Base-by-base conservation (phyloP, 371 early-diverging fungal genomes). In the Circinella umbellata region DNA sequence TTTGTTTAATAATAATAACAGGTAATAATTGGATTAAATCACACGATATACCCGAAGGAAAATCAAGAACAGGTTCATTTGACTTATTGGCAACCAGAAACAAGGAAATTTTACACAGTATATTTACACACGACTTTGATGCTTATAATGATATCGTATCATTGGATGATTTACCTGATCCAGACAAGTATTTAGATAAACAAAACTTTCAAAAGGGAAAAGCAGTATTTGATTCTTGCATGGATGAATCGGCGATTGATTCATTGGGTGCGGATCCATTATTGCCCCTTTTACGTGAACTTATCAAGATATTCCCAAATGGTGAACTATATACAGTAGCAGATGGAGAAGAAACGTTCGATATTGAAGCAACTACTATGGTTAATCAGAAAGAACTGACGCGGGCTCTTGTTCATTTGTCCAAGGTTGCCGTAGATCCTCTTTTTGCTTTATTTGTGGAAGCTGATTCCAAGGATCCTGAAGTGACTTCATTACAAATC, bases 21-120 rank as follows among this genome's bases (percentile, higher is more conserved):
- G 87, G 89, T 48, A 86, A 80, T 39, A 83, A 83, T 42, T 89
- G 86, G 79, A 68, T 69, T 46, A 75, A 74, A 15, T 53, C 66
- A 4, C 80, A 86, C 64, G 77, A 80, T 61, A 86, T 89, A 38
- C 87, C 88, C 4, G 82, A 80, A 0, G 84, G 82, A 20, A 81
- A 87, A 68, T 76, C 86, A 17, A 68, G 77, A 34, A 73, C 77
- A 10, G 78, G 83, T 11, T 76, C 78, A 7, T 79, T 83, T 60
- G 68, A 61, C 0, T 36, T 63, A 20, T 63, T 83, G 39, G 61
- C 46, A 10, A 74, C 71, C 4, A 82, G 84, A 77, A 90, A 90
- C 78, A 88, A 88, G 67, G 89, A 89, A 71, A 85, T 86, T 38
- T 86, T 97, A 39, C 76, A 73, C n/a, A 69, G 61, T 17, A 76